A percentile compares a stretch with the other conserved stretches of the same genome.
phyloP scores from a whole-genome alignment of 1,284 basidiomycete species.

The Ceratobasidium sp. region DNA sequence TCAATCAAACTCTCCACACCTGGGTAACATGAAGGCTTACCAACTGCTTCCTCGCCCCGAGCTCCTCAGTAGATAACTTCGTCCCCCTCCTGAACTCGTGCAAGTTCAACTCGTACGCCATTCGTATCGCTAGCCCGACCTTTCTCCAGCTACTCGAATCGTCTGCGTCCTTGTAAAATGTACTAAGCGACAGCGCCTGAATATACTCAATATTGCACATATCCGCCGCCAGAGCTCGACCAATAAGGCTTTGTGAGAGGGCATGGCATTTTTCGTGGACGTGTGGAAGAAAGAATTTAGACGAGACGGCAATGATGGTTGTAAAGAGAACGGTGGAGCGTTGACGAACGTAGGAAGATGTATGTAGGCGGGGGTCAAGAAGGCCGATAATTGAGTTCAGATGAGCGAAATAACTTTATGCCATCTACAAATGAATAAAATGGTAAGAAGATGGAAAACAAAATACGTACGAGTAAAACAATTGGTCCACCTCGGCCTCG shows the following conservation, averaged over 20 bases:
- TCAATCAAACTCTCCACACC: not conserved
- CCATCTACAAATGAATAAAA: not conserved
- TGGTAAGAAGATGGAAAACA: not conserved
- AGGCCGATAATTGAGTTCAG: conserved; percentile 55
- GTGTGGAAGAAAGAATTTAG: conserved; percentile 58
- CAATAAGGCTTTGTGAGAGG: conserved; percentile 57
- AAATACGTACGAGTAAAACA: conserved; percentile 56
- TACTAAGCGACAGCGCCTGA: conserved; percentile 58
- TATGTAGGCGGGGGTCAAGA: conserved; percentile 59
- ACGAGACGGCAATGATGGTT: conserved; percentile 59
- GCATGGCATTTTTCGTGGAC: conserved; percentile 56
- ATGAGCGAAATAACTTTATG: conserved; percentile 44
- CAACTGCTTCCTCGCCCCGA: conserved; percentile 52
- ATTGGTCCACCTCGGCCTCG: conserved; percentile 53
- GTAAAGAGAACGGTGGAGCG: conserved; percentile 60
- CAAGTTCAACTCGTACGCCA: conserved; percentile 59
- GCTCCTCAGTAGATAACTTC: conserved; percentile 54
- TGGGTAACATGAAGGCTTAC: not conserved
- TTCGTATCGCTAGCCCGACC: conserved; percentile 55
- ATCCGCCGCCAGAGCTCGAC: conserved; percentile 58
- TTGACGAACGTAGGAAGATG: conserved; percentile 56
- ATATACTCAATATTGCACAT: conserved; percentile 58
- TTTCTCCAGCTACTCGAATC: conserved; percentile 58
- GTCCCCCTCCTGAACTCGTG: conserved; percentile 51
- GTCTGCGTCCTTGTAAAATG: conserved; percentile 61